Conservation (phyloP, 2,329 filamentous ascomycete genomes). For the Gremmenia infestans region DNA sequence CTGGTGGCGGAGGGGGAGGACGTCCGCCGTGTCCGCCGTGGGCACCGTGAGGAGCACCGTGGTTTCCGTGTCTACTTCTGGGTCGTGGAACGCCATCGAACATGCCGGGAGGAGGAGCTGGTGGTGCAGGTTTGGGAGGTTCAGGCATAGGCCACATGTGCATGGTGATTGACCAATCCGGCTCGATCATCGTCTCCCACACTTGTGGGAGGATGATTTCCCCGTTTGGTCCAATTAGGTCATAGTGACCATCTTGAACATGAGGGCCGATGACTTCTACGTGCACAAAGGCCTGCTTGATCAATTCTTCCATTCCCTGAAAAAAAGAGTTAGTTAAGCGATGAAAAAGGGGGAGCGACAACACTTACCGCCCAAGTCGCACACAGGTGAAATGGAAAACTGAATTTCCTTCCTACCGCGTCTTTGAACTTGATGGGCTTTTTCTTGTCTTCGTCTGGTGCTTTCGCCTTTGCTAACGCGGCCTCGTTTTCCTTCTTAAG, state of each 20-base stretch:
- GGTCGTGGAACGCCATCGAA: conserved; percentile 7
- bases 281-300: conserved; percentile 77
- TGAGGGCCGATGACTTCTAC: conserved; percentile 72
- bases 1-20: conserved; percentile 8
- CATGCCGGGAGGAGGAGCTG: conserved; percentile 13
- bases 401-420: conserved; percentile 86
- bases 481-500: conserved; percentile 2
- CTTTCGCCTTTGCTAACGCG: background rate
- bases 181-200: conserved; percentile 77
- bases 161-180: conserved; percentile 69
- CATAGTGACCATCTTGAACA: conserved; percentile 74
- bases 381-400: conserved; percentile 81
- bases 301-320: conserved; percentile 81
- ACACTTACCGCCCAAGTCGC: conserved; percentile 71
- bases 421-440: conserved; percentile 61
- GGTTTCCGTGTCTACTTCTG: conserved; percentile 4
- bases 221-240: conserved; percentile 71
- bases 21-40: conserved; percentile 1
- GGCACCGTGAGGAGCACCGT: background rate
- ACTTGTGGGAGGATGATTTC: conserved; percentile 78
- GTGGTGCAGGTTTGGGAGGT: conserved; percentile 16
- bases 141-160: conserved; percentile 61
- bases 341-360: conserved; percentile 1
- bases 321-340: conserved; percentile 22
- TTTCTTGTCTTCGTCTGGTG: conserved; percentile 5